Conservation (phyloP, 78 protist species). For the Dictyostelium citrinum region DNA sequence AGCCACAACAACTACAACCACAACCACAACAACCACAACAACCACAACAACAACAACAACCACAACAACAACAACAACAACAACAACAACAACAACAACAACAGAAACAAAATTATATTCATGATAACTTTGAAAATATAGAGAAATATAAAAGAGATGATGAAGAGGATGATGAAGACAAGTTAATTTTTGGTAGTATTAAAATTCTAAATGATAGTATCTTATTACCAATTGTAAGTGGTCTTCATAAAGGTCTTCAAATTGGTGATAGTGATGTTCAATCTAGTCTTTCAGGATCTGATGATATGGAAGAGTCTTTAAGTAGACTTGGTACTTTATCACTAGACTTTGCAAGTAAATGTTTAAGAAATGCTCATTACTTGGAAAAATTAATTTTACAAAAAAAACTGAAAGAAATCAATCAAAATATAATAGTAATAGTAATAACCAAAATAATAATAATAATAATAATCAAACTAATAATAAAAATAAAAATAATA, state of each 20-base stretch:
- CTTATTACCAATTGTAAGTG: constrained; percentile 13
- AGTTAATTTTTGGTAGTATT: background rate
- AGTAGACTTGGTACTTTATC: constrained; percentile 58
- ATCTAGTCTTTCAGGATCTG: background rate
- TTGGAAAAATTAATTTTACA: constrained; percentile 6
- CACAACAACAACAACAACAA: background rate
- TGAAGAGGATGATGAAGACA: background rate
- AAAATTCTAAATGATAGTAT: background rate
- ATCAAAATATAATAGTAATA: background rate
- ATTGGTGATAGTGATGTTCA: constrained; percentile 64
- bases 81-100: background rate
- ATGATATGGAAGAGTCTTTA: constrained; percentile 9
- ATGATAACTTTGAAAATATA: background rate
- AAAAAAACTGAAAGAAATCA: background rate
- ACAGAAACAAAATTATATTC: too few relatives aligned
- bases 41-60: background rate
- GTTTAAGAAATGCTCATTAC: constrained; percentile 65
- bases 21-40: background rate
- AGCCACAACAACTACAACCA: background rate
- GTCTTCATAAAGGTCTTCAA: constrained; percentile 54
- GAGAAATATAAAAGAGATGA: background rate
- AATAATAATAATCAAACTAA: background rate
- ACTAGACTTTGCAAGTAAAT: constrained; percentile 64
- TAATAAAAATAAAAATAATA: background rate
- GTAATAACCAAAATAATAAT: constrained; percentile 7